phyloP scores from a whole-genome alignment of 1,284 basidiomycete species.

The Cryptococcus deneoformans region DNA sequence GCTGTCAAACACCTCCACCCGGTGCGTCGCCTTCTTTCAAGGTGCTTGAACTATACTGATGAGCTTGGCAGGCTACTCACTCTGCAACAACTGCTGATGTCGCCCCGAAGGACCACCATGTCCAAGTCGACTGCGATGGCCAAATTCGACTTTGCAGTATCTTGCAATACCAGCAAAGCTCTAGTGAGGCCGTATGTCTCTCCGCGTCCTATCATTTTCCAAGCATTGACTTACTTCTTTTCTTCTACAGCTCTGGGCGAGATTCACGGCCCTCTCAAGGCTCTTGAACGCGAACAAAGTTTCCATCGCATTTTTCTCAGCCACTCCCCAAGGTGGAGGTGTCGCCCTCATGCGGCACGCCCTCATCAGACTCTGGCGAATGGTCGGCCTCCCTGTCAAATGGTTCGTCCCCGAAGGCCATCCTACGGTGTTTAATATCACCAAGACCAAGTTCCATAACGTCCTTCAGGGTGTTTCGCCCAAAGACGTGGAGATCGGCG shows the following conservation, averaged over 20 bases:
- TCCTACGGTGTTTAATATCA: constrained; percentile 83
- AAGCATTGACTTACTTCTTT: neutral
- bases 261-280: constrained; percentile 67
- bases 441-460: constrained; percentile 69
- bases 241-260: neutral
- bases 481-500: constrained; percentile 66
- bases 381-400: constrained; percentile 70
- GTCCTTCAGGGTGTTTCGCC: constrained; percentile 64
- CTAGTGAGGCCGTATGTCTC: constrained; percentile 31
- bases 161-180: constrained; percentile 38
- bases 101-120: constrained; percentile 28
- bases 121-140: constrained; percentile 40
- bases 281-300: constrained; percentile 76
- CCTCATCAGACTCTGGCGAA: constrained; percentile 71
- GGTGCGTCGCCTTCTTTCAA: constrained; percentile 13
- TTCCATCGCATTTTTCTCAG: constrained; percentile 84
- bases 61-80: constrained; percentile 30
- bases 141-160: constrained; percentile 35
- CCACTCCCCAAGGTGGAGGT: constrained; percentile 84
- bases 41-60: neutral
- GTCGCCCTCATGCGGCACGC: constrained; percentile 90
- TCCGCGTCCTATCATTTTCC: neutral
- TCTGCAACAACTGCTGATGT: constrained; percentile 32
- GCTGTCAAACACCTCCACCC: constrained; percentile 41
- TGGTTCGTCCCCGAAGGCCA: constrained; percentile 79